These are phyloP conservation scores for Paecilomyces sp. DNA, from an alignment of 2,329 filamentous ascomycete species.

Conservation along the genomic window DNA sequence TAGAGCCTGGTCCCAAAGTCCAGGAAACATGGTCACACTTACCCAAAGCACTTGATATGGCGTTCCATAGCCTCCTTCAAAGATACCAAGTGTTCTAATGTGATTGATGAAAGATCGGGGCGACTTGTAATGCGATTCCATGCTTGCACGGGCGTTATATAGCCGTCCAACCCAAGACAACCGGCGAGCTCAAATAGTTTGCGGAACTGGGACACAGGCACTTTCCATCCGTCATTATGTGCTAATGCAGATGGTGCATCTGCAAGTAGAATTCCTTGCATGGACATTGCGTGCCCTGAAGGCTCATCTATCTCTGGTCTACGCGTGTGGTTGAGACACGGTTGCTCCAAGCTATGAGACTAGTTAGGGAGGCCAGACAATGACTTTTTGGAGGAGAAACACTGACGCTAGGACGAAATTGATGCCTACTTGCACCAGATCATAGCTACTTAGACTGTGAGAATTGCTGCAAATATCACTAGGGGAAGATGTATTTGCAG, in stretches of 20 bases:
- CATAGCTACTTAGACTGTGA: neutral
- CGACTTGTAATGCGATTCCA: neutral
- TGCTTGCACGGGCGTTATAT: neutral
- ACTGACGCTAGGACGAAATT: neutral
- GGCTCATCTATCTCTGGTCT: neutral
- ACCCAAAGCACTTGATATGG: neutral
- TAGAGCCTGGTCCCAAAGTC: neutral
- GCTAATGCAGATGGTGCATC: neutral
- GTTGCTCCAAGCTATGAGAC: neutral
- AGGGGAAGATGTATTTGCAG: neutral
- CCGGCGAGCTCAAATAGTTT: neutral
- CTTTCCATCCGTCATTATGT: neutral
- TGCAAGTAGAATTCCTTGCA: conserved; percentile 7
- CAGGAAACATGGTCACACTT: neutral
- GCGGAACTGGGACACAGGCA: neutral
- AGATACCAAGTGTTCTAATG: neutral
- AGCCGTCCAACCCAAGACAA: neutral
- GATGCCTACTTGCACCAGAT: neutral
- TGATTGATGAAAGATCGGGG: neutral
- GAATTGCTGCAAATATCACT: neutral
- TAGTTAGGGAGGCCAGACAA: neutral
- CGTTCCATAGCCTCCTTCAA: neutral
- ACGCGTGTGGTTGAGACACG: conserved; percentile 1
- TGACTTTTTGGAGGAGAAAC: neutral
- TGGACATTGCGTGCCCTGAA: conserved; percentile 6